Conservation (phyloP, 345 rosid species). For the Rhodamnia argentea region DNA sequence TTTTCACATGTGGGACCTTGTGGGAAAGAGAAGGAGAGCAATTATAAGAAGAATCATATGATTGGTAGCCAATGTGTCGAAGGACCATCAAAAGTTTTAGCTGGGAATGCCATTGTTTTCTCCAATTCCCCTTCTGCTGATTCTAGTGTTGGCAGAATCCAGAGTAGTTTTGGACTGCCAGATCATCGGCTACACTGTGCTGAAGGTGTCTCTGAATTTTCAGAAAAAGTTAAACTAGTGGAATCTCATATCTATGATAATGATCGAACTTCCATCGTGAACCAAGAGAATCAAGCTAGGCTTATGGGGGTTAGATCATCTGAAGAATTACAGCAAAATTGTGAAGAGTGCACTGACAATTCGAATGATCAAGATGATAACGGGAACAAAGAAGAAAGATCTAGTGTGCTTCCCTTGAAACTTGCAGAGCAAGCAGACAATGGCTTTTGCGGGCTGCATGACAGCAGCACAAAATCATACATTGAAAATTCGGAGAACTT, state of each 20-base stretch:
- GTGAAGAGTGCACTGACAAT: constrained; percentile 3
- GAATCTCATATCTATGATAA: constrained; percentile 6
- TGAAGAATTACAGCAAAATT: constrained; percentile 5
- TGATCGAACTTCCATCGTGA: not conserved
- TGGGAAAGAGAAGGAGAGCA: not conserved
- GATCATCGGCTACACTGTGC: not conserved
- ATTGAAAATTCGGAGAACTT: constrained; percentile 9
- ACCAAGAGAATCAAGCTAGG: not conserved
- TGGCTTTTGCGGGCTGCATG: constrained; percentile 3
- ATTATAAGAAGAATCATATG: not conserved
- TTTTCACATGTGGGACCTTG: constrained; percentile 1
- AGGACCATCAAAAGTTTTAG: not conserved
- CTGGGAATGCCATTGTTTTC: not conserved
- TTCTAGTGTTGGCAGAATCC: not conserved
- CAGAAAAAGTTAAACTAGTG: not conserved
- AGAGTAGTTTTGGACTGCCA: not conserved
- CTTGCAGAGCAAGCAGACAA: constrained; percentile 11
- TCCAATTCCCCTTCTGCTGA: constrained; percentile 6
- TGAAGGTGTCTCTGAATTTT: not conserved
- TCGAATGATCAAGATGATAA: constrained; percentile 6
- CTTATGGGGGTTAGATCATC: constrained; percentile 2
- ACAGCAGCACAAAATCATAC: constrained; percentile 1
- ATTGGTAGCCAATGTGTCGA: not conserved
- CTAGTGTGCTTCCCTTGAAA: constrained; percentile 1
- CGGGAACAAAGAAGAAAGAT: constrained; percentile 11